Conservation (phyloP, 2,329 filamentous ascomycete genomes). For the Alternaria arborescens region DNA sequence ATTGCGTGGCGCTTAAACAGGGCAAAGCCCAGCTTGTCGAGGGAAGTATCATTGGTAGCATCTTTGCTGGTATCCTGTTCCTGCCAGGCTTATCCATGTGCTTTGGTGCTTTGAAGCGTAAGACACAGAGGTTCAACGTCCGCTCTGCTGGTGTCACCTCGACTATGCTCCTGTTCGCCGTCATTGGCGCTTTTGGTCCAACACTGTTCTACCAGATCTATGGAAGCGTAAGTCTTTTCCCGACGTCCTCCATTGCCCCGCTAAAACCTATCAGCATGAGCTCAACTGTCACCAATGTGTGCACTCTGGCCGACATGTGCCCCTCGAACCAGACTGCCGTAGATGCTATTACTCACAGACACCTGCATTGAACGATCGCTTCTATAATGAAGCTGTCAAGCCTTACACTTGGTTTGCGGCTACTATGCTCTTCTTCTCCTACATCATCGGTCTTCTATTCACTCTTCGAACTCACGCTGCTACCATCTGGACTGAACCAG, state of each 20-base stretch:
- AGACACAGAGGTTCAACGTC: conserved; percentile 98
- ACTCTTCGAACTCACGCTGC: conserved; percentile 95
- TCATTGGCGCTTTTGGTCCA: conserved; percentile 93
- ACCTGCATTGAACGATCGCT: conserved; percentile 83
- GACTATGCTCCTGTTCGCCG: conserved; percentile 96
- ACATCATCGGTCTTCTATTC: conserved; percentile 93
- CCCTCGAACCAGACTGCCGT: conserved; percentile 74
- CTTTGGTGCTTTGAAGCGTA: conserved; percentile 95
- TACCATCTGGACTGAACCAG: conserved; percentile 89
- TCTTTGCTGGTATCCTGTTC: conserved; percentile 95
- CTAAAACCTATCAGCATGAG: conserved; percentile 72
- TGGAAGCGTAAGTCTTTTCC: conserved; percentile 68
- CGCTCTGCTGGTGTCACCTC: conserved; percentile 95
- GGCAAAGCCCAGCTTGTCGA: conserved; percentile 94
- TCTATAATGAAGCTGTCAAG: conserved; percentile 88
- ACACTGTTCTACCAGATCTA: conserved; percentile 99
- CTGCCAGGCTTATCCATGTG: conserved; percentile 97
- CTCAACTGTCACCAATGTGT: conserved; percentile 78
- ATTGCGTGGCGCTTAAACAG: conserved; percentile 90
- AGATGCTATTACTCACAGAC: conserved; percentile 93
- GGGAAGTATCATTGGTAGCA: conserved; percentile 96
- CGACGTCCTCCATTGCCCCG: background rate
- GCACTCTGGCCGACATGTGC: conserved; percentile 60
- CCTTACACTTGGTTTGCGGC: conserved; percentile 94
- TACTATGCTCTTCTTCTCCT: conserved; percentile 85